These are phyloP conservation scores for Epichloe uncinata DNA, from an alignment of 2,329 filamentous ascomycete species.

Conservation along the genomic window DNA sequence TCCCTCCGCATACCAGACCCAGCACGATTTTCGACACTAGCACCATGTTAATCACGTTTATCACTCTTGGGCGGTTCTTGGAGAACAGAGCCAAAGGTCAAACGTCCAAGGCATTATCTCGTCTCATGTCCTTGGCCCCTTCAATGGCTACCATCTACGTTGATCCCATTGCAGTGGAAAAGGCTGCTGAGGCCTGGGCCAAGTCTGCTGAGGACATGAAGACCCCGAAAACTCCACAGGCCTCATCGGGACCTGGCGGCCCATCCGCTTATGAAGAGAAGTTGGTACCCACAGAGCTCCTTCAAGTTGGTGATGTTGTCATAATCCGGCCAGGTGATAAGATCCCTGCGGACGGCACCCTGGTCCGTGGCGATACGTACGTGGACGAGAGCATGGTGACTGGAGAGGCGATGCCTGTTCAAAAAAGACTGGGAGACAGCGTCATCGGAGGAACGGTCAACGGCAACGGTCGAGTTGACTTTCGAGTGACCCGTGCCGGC, in stretches of 20 bases:
- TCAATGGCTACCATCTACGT: slow-evolving; percentile 96
- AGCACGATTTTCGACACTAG: slow-evolving; percentile 93
- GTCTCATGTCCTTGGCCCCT: slow-evolving; percentile 88
- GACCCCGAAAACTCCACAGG: slow-evolving; percentile 30
- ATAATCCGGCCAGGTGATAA: slow-evolving; percentile 91
- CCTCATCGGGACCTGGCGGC: slow-evolving; percentile 24
- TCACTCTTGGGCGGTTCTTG: slow-evolving; percentile 77
- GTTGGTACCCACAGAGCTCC: slow-evolving; percentile 81
- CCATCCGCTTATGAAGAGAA: slow-evolving; percentile 61
- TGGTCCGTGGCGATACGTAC: slow-evolving; percentile 83
- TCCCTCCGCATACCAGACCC: slow-evolving; percentile 65
- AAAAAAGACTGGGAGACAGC: slow-evolving; percentile 61
- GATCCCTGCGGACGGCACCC: slow-evolving; percentile 80
- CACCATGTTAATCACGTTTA: slow-evolving; percentile 96
- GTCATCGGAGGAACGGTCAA: slow-evolving; percentile 95
- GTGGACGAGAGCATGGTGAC: slow-evolving; percentile 98
- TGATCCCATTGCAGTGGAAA: slow-evolving; percentile 86
- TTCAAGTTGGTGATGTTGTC: slow-evolving; percentile 88
- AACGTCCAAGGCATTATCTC: slow-evolving; percentile 84
- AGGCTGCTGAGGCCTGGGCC: slow-evolving; percentile 68
- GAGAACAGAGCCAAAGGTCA: slow-evolving; percentile 94
- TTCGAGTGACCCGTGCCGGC: slow-evolving; percentile 82
- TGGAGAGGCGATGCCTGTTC: slow-evolving; percentile 88
- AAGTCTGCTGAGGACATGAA: slow-evolving; percentile 17
- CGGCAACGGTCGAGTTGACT: slow-evolving; percentile 79